phyloP scores from a whole-genome alignment of 73 alveolate genomes.

The Urostyla sp. region DNA sequence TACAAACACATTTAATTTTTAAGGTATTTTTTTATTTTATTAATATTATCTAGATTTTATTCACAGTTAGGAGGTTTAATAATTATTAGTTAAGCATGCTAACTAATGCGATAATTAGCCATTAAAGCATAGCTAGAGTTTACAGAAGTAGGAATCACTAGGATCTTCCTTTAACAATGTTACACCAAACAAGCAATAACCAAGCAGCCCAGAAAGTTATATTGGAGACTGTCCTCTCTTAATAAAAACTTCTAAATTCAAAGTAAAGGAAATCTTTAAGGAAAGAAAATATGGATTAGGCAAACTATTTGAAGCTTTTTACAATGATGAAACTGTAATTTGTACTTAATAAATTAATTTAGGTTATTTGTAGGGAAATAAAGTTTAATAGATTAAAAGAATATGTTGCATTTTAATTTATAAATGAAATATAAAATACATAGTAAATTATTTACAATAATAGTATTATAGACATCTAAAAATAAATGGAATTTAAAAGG shows the following conservation, averaged over 20 bases:
- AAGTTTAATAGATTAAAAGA: constrained; percentile 49
- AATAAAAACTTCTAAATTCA: too few species aligned
- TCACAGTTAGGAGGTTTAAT: too few species aligned
- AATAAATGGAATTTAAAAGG: not conserved
- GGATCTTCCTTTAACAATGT: not conserved
- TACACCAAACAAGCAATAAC: constrained; percentile 4
- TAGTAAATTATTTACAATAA: constrained; percentile 1
- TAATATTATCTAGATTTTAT: too few species aligned
- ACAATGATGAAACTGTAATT: not conserved
- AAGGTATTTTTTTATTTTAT: too few species aligned
- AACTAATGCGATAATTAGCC: not conserved
- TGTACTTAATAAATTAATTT: not conserved
- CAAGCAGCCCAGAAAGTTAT: constrained; percentile 9
- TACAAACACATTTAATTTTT: not conserved
- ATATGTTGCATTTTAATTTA: constrained; percentile 35
- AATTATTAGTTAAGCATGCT: too few species aligned
- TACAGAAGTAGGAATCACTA: not conserved
- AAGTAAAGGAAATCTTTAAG: constrained; percentile 3
- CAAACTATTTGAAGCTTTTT: constrained; percentile 21
- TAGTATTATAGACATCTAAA: constrained; percentile 5
- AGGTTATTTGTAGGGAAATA: constrained; percentile 54
- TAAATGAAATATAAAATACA: constrained; percentile 8
- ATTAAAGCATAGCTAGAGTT: not conserved
- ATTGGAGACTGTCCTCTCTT: too few species aligned
- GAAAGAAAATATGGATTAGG: constrained; percentile 40